Percentiles rank a stretch among this genome's conserved stretches.
Evolutionary conservation across 176 grass and related monocot species (phyloP).

Genomic region (Bolboschoenus planiculmis): DNA sequence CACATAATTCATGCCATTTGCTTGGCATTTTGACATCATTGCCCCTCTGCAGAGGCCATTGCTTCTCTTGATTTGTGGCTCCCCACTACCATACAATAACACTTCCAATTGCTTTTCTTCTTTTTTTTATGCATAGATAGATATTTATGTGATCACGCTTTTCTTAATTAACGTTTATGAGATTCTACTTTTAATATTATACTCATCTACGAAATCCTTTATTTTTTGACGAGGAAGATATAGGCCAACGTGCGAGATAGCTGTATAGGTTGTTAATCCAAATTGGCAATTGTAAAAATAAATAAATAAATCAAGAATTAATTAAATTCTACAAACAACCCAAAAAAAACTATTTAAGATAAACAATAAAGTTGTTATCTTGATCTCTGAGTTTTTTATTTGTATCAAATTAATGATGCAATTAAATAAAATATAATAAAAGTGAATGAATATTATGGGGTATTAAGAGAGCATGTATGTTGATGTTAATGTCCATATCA

Average conservation of each 20-base stretch:
- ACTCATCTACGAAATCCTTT: background rate
- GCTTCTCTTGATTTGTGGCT: conserved; percentile 24
- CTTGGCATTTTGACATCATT: conserved; percentile 12
- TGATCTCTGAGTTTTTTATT: background rate
- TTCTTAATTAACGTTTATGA: background rate
- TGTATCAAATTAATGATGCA: background rate
- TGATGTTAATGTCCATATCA: background rate
- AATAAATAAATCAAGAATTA: no score
- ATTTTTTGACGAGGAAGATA: background rate
- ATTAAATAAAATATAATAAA: background rate
- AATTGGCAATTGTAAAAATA: no score
- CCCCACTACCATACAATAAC: conserved; percentile 4
- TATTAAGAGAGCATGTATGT: background rate
- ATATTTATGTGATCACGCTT: background rate
- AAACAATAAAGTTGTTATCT: background rate
- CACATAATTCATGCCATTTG: conserved; percentile 15
- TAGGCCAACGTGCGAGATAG: background rate
- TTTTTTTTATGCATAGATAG: conserved; percentile 4
- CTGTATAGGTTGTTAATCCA: background rate
- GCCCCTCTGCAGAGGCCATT: background rate
- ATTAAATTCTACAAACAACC: no score
- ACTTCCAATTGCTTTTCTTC: background rate
- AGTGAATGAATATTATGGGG: background rate
- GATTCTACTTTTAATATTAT: background rate
- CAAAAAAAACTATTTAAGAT: no score